A percentile compares a stretch with the other conserved stretches of the same genome.
Conservation (phyloP, 441 rosid genomes). For the Gossypium trilobum region DNA sequence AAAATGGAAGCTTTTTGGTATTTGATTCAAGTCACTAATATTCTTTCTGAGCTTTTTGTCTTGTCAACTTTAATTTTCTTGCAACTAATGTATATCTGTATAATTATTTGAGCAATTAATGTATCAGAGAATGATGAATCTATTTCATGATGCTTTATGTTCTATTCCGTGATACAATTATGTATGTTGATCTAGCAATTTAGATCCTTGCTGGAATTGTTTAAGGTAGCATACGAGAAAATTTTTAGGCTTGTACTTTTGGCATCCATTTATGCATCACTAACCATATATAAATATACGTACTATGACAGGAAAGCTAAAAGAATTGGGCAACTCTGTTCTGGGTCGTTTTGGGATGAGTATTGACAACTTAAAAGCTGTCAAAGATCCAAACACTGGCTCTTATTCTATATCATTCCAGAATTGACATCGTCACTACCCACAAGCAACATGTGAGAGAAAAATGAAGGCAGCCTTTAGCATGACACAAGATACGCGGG, state of each 20-base stretch:
- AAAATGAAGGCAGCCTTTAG: neutral
- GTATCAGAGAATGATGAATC: neutral
- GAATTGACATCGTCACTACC: conserved; percentile 25
- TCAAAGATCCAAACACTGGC: conserved; percentile 88
- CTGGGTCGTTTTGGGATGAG: conserved; percentile 92
- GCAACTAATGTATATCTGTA: neutral
- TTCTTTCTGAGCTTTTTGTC: neutral
- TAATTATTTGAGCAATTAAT: too few species aligned
- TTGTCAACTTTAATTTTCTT: neutral
- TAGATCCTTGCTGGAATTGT: neutral
- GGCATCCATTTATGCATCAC: neutral
- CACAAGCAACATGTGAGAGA: neutral
- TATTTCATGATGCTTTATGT: neutral
- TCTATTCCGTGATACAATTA: neutral
- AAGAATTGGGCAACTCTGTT: conserved; percentile 79
- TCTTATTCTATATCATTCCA: conserved; percentile 82
- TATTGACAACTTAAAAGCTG: conserved; percentile 83
- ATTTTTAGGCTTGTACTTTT: neutral
- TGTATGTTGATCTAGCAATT: neutral
- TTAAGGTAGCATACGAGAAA: neutral
- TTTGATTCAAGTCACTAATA: neutral
- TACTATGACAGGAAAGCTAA: conserved; percentile 57
- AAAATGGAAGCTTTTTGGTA: neutral
- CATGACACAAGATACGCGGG: neutral
- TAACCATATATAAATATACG: neutral